Evolutionary conservation across 2,329 filamentous ascomycete species (phyloP).

Genomic region (Nemania sp.): DNA sequence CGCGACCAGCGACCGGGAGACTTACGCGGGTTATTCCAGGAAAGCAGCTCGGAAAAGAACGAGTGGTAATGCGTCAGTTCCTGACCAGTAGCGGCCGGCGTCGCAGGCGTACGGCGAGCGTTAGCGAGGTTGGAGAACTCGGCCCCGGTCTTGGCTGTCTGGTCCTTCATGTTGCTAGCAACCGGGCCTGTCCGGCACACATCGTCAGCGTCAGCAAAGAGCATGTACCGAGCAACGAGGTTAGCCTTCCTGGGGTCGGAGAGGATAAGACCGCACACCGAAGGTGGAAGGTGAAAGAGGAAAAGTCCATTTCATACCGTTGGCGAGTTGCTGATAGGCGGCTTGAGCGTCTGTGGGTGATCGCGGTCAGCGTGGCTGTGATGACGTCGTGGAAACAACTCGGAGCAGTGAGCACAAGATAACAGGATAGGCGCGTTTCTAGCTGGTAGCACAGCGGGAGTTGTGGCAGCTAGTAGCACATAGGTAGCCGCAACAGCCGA

Average conservation of each 20-base stretch:
- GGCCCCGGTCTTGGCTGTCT: conserved; percentile 56
- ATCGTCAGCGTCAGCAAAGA: conserved; percentile 12
- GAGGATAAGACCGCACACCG: neutral
- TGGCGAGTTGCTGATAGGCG: conserved; percentile 52
- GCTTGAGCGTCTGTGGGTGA: conserved; percentile 49
- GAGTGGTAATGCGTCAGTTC: conserved; percentile 71
- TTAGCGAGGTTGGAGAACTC: conserved; percentile 63
- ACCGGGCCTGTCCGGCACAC: conserved; percentile 55
- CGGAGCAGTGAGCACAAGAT: conserved; percentile 10
- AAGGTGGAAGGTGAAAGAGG: neutral
- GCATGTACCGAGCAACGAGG: neutral
- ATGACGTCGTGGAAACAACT: conserved; percentile 25
- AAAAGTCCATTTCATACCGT: conserved; percentile 43
- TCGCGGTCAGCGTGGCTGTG: conserved; percentile 38
- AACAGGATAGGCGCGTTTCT: too few relatives aligned
- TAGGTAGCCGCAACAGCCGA: too few relatives aligned
- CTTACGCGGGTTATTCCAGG: conserved; percentile 70
- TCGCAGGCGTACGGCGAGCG: conserved; percentile 57
- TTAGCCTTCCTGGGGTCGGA: neutral
- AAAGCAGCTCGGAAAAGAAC: conserved; percentile 69
- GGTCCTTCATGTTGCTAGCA: conserved; percentile 60
- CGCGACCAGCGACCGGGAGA: conserved; percentile 28
- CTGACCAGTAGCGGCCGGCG: conserved; percentile 62
- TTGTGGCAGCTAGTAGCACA: too few relatives aligned
- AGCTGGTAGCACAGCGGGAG: too few relatives aligned